A percentile compares a stretch with the other conserved stretches of the same genome.
Conservation (phyloP, 139 green algal genomes). For the Chlamydomonas schloesseri region DNA sequence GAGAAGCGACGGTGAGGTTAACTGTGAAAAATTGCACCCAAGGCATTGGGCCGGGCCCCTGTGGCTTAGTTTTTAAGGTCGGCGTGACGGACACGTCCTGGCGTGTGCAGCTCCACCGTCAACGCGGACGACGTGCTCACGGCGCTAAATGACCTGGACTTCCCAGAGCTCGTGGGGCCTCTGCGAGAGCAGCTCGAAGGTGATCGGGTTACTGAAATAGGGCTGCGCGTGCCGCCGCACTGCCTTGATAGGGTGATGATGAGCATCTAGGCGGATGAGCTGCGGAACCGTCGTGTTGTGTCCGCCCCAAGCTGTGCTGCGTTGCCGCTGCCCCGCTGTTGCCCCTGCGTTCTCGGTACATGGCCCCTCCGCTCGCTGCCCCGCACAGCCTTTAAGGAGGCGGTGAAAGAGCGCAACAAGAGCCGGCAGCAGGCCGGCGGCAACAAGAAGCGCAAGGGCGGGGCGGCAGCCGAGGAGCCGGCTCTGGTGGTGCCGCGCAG, state of each 20-base stretch:
- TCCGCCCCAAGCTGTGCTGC: no score
- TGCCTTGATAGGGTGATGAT: background rate
- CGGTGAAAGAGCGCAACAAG: constrained; percentile 36
- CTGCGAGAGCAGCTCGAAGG: constrained; percentile 79
- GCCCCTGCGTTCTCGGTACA: no score
- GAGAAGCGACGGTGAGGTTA: constrained; percentile 77
- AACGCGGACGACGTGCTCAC: constrained; percentile 84
- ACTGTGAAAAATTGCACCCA: no score
- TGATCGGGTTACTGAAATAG: constrained; percentile 18
- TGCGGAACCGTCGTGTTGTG: no score
- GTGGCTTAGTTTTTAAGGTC: no score
- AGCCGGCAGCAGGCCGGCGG: background rate
- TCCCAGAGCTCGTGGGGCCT: constrained; percentile 77
- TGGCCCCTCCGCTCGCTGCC: background rate
- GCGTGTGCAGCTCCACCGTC: constrained; percentile 18
- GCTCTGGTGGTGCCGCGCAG: background rate
- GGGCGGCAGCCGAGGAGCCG: background rate
- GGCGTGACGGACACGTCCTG: no score
- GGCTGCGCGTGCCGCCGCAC: background rate
- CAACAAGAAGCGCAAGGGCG: constrained; percentile 42
- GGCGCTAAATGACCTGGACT: constrained; percentile 86
- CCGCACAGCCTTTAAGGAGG: constrained; percentile 22
- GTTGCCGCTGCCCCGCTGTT: no score
- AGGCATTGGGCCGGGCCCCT: no score
- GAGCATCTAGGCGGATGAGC: background rate